Evolutionary conservation across 148 eudicot species (phyloP).

Genomic region (Persicaria maculosa): DNA sequence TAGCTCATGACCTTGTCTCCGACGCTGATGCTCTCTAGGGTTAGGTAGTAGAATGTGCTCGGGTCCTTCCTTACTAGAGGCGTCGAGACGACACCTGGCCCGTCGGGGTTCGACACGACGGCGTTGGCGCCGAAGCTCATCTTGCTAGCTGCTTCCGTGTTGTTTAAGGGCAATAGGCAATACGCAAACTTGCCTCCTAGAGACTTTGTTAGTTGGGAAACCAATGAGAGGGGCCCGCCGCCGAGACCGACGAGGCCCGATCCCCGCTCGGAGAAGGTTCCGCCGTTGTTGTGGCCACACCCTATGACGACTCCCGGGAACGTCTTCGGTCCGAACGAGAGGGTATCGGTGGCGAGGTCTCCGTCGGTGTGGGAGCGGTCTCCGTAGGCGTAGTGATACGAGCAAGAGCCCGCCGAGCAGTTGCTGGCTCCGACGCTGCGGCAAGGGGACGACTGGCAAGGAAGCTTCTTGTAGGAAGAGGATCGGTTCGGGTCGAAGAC

Average conservation of each 20-base stretch:
- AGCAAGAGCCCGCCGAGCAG: constrained; percentile 18
- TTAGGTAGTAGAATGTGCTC: constrained; percentile 38
- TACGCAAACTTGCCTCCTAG: constrained; percentile 42
- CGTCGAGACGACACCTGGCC: constrained; percentile 38
- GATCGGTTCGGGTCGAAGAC: constrained; percentile 35
- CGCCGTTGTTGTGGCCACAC: constrained; percentile 39
- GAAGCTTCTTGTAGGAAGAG: constrained; percentile 24
- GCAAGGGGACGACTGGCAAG: constrained; percentile 28
- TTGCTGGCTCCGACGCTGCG: background rate
- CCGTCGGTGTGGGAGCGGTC: constrained; percentile 29
- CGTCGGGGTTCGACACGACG: constrained; percentile 19
- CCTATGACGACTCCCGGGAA: constrained; percentile 22
- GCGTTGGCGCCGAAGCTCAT: constrained; percentile 45
- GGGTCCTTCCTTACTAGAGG: constrained; percentile 22
- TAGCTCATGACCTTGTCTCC: constrained; percentile 13
- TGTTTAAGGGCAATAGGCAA: constrained; percentile 27
- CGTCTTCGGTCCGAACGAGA: constrained; percentile 14
- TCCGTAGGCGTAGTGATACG: constrained; percentile 21
- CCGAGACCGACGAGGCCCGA: constrained; percentile 55
- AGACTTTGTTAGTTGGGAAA: constrained; percentile 23
- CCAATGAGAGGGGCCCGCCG: constrained; percentile 30
- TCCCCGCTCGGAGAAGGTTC: constrained; percentile 20
- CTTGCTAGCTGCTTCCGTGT: constrained; percentile 16
- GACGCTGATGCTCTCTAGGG: constrained; percentile 28
- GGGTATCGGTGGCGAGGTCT: constrained; percentile 22